Conservation (phyloP, 768 basidiomycete genomes). For the Pholiota molesta region DNA sequence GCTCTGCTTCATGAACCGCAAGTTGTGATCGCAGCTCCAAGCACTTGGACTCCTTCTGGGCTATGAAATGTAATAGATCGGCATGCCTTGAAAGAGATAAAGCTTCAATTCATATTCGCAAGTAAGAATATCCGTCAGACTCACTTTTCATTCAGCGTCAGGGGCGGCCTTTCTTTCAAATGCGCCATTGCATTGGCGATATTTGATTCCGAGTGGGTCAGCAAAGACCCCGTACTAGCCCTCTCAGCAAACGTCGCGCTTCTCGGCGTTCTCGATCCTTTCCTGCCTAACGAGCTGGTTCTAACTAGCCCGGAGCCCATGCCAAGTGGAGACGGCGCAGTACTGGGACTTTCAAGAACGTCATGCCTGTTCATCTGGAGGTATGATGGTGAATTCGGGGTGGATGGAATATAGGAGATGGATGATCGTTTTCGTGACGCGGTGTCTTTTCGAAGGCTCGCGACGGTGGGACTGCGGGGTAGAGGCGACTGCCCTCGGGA, state of each 20-base stretch:
- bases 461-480: slow-evolving; percentile 17
- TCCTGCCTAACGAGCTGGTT: slow-evolving; percentile 16
- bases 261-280: slow-evolving; percentile 13
- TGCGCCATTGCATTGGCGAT: slow-evolving; percentile 5
- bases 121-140: slow-evolving; percentile 26
- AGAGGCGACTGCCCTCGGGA: slow-evolving; percentile 7
- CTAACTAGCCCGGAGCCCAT: slow-evolving; percentile 11
- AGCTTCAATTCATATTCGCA: not conserved
- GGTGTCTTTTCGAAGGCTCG: slow-evolving; percentile 15
- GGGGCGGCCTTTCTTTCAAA: slow-evolving; percentile 42
- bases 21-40: slow-evolving; percentile 81
- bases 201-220: slow-evolving; percentile 24
- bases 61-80: slow-evolving; percentile 81
- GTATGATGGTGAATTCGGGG: slow-evolving; percentile 16
- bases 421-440: slow-evolving; percentile 52
- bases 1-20: slow-evolving; percentile 69
- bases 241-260: slow-evolving; percentile 17
- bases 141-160: slow-evolving; percentile 75
- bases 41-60: slow-evolving; percentile 85
- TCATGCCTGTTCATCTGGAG: slow-evolving; percentile 12
- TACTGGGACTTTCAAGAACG: not conserved
- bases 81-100: slow-evolving; percentile 57
- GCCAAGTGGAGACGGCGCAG: slow-evolving; percentile 16
- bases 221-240: slow-evolving; percentile 22
- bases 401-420: slow-evolving; percentile 51